These are phyloP conservation scores for Cyclotella sp. DNA, from an alignment of 108 stramenopile species.

Conservation along the genomic window DNA sequence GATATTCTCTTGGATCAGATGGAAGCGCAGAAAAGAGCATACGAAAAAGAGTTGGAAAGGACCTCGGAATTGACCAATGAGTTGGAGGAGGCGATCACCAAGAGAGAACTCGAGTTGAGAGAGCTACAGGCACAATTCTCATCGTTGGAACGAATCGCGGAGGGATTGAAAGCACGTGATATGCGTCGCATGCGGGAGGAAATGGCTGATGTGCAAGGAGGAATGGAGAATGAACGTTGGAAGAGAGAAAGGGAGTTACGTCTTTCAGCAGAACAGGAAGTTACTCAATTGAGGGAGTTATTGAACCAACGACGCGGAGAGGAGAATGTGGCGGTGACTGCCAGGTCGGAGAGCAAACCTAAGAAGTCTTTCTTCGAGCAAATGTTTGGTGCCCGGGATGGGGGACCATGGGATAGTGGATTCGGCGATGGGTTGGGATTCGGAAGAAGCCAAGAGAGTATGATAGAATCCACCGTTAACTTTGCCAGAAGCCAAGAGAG, in stretches of 20 bases:
- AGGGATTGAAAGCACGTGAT: conserved; percentile 29
- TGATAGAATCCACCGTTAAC: background rate
- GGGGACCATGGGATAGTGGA: background rate
- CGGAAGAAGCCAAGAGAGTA: conserved; percentile 11
- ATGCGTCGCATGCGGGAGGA: background rate
- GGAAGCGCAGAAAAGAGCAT: conserved; percentile 45
- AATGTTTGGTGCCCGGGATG: conserved; percentile 6
- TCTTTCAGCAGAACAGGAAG: background rate
- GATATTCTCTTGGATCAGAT: conserved; percentile 49
- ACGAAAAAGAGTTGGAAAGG: conserved; percentile 46
- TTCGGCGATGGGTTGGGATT: conserved; percentile 18
- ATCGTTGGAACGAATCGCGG: conserved; percentile 33
- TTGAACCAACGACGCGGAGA: background rate
- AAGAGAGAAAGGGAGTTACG: background rate
- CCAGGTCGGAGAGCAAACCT: background rate
- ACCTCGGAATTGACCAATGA: conserved; percentile 37
- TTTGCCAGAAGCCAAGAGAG: background rate
- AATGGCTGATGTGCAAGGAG: background rate
- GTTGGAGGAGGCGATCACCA: conserved; percentile 40
- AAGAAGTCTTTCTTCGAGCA: conserved; percentile 10
- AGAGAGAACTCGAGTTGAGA: conserved; percentile 41
- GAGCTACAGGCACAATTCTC: conserved; percentile 32
- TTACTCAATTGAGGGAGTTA: background rate
- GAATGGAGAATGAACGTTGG: background rate
- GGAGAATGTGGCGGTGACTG: background rate